A percentile compares a stretch with the other conserved stretches of the same genome.
phyloP scores from a whole-genome alignment of 2,329 filamentous ascomycete species.

The Ophiostoma angusticollis region DNA sequence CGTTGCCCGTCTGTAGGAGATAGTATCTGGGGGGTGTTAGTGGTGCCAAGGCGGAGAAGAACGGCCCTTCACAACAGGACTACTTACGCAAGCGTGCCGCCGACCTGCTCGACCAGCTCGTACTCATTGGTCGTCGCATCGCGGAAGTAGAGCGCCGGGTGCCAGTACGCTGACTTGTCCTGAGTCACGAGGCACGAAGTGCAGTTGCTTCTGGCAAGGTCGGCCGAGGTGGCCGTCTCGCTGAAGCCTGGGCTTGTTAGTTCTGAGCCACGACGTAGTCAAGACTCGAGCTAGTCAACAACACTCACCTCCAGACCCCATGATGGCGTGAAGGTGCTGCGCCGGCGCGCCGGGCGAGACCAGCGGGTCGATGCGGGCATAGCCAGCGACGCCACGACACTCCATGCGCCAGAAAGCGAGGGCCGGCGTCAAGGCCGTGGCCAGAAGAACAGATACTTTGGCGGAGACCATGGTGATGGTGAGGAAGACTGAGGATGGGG shows the following conservation, averaged over 20 bases:
- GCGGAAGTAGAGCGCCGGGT: slow-evolving; percentile 65
- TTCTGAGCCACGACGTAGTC: too few relatives aligned
- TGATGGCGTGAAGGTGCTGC: slow-evolving; percentile 59
- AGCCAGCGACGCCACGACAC: slow-evolving; percentile 56
- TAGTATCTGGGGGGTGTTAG: slow-evolving; percentile 56
- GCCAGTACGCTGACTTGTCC: slow-evolving; percentile 86
- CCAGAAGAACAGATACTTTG: slow-evolving; percentile 3
- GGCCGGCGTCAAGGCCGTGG: slow-evolving; percentile 9
- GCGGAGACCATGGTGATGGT: background rate
- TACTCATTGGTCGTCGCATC: slow-evolving; percentile 50
- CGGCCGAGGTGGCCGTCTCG: slow-evolving; percentile 39
- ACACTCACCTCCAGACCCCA: slow-evolving; percentile 60
- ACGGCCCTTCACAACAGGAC: too few relatives aligned
- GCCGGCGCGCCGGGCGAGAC: slow-evolving; percentile 47
- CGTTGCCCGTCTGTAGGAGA: slow-evolving; percentile 47
- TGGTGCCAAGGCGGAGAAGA: background rate
- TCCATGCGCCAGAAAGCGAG: slow-evolving; percentile 81
- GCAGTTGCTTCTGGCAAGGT: slow-evolving; percentile 51
- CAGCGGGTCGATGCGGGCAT: slow-evolving; percentile 67
- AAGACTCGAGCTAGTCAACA: too few relatives aligned
- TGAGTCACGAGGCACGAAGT: slow-evolving; percentile 69
- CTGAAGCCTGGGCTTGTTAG: slow-evolving; percentile 46
- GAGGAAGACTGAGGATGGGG: background rate
- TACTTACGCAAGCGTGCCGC: slow-evolving; percentile 78
- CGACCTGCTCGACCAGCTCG: slow-evolving; percentile 58